Conservation (phyloP, 306 rosid species). For the Cyclanthera cordifolia region DNA sequence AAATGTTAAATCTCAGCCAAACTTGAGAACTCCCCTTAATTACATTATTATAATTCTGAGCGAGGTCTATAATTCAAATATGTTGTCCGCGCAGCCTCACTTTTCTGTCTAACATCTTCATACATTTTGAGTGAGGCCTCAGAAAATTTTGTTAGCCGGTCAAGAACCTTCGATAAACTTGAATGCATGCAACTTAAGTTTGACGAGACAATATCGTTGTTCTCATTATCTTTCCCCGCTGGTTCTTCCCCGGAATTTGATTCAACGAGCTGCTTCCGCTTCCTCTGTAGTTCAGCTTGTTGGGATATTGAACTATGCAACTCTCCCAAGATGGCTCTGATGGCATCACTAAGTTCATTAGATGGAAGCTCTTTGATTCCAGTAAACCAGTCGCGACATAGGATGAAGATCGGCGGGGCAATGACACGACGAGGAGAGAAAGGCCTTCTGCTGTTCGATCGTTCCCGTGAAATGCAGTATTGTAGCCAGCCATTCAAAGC, state of each 20-base stretch:
- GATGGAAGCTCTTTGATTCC: conserved; percentile 71
- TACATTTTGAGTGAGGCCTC: conserved; percentile 89
- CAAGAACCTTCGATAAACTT: conserved; percentile 65
- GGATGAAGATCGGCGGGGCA: conserved; percentile 77
- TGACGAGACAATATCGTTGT: conserved; percentile 27
- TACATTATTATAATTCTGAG: conserved; percentile 13
- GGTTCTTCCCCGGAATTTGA: conserved; percentile 21
- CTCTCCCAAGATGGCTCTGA: conserved; percentile 51
- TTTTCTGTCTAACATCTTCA: conserved; percentile 63
- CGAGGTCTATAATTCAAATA: conserved; percentile 38
- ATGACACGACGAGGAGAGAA: conserved; percentile 77
- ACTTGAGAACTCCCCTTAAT: conserved; percentile 1
- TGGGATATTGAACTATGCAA: conserved; percentile 36
- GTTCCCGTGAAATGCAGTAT: conserved; percentile 67
- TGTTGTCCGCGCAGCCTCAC: conserved; percentile 49
- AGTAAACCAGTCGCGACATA: conserved; percentile 69
- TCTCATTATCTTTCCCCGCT: conserved; percentile 31
- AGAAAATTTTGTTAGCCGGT: conserved; percentile 62
- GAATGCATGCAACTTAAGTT: conserved; percentile 49
- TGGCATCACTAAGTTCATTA: conserved; percentile 53
- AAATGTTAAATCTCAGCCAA: conserved; percentile 17
- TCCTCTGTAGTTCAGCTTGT: conserved; percentile 35
- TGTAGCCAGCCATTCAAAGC: conserved; percentile 83
- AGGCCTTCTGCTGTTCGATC: conserved; percentile 49
- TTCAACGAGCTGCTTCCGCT: conserved; percentile 30